phyloP scores from a whole-genome alignment of 768 basidiomycete species.

The Xerocomellus amylosporus region DNA sequence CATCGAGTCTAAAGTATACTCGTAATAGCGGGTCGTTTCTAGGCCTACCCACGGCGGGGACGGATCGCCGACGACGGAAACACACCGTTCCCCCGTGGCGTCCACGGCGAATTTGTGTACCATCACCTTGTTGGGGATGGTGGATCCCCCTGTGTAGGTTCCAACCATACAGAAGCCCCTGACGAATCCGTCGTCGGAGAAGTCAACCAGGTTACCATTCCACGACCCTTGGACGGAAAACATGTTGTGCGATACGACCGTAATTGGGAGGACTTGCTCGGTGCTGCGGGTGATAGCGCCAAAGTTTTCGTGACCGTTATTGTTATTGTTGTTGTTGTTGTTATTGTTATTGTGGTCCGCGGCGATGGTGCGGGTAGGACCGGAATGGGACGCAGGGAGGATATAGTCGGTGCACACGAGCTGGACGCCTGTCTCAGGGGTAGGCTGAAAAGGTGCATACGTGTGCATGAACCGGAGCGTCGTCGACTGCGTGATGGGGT shows the following conservation, averaged over 20 bases:
- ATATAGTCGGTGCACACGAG: slow-evolving; percentile 20
- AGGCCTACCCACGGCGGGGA: slow-evolving; percentile 6
- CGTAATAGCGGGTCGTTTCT: neutral
- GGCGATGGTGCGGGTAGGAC: neutral
- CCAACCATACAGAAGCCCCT: slow-evolving; percentile 9
- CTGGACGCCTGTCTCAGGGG: neutral
- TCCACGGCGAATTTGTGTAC: slow-evolving; percentile 18
- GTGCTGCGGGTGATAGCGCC: slow-evolving; percentile 8
- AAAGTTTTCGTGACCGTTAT: neutral
- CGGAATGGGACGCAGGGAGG: neutral
- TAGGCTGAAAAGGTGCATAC: neutral
- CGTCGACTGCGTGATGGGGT: slow-evolving; percentile 9
- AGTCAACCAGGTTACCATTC: slow-evolving; percentile 14
- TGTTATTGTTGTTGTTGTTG: neutral
- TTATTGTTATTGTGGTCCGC: neutral
- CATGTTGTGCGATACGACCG: slow-evolving; percentile 8
- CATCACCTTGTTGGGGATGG: neutral
- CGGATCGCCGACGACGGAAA: slow-evolving; percentile 11
- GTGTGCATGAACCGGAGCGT: slow-evolving; percentile 26
- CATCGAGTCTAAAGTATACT: slow-evolving; percentile 10
- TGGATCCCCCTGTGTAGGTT: neutral
- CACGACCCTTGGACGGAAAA: slow-evolving; percentile 9
- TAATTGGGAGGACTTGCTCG: slow-evolving; percentile 9
- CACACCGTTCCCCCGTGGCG: slow-evolving; percentile 14
- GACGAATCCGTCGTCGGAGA: slow-evolving; percentile 15